Percentiles rank a stretch among this genome's conserved stretches.
Evolutionary conservation across 2,329 filamentous ascomycete species (phyloP).

Genomic region (Akanthomyces uredinophilus): DNA sequence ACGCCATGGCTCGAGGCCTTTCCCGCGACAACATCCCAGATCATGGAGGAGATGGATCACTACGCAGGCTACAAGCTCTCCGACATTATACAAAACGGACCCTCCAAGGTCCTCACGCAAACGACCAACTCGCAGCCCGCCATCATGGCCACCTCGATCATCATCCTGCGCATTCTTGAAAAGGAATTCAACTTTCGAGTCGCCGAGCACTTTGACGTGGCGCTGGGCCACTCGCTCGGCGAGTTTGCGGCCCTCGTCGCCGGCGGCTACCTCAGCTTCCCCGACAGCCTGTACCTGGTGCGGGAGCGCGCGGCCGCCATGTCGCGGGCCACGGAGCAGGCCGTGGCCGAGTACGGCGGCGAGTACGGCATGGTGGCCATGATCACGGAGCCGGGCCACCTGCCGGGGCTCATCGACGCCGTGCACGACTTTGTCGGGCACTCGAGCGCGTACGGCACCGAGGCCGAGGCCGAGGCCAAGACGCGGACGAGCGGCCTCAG

Average conservation of each 20-base stretch:
- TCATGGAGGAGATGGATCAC: slow-evolving; percentile 81
- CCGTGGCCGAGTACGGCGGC: slow-evolving; percentile 62
- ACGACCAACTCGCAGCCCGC: slow-evolving; percentile 90
- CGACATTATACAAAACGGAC: slow-evolving; percentile 71
- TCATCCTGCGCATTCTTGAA: slow-evolving; percentile 84
- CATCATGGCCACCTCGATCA: slow-evolving; percentile 90
- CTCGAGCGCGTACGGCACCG: slow-evolving; percentile 53
- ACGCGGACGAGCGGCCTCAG: not conserved
- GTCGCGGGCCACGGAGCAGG: slow-evolving; percentile 66
- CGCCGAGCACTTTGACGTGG: slow-evolving; percentile 68
- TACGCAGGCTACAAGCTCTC: slow-evolving; percentile 71
- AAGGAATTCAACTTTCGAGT: slow-evolving; percentile 75
- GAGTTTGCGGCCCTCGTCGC: slow-evolving; percentile 90
- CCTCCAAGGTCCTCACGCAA: slow-evolving; percentile 68
- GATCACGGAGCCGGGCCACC: slow-evolving; percentile 77
- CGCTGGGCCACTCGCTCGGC: slow-evolving; percentile 84
- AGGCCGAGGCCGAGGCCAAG: slow-evolving; percentile 44
- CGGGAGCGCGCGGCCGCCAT: slow-evolving; percentile 75
- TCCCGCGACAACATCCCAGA: slow-evolving; percentile 66
- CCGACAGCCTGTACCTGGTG: slow-evolving; percentile 73
- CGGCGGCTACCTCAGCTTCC: slow-evolving; percentile 71
- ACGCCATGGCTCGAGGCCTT: slow-evolving; percentile 83
- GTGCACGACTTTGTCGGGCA: slow-evolving; percentile 77
- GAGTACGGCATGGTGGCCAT: slow-evolving; percentile 94
- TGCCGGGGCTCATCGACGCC: slow-evolving; percentile 62